Evolutionary conservation across 2,329 filamentous ascomycete species (phyloP).

Genomic region (Calonectria pauciramosa): DNA sequence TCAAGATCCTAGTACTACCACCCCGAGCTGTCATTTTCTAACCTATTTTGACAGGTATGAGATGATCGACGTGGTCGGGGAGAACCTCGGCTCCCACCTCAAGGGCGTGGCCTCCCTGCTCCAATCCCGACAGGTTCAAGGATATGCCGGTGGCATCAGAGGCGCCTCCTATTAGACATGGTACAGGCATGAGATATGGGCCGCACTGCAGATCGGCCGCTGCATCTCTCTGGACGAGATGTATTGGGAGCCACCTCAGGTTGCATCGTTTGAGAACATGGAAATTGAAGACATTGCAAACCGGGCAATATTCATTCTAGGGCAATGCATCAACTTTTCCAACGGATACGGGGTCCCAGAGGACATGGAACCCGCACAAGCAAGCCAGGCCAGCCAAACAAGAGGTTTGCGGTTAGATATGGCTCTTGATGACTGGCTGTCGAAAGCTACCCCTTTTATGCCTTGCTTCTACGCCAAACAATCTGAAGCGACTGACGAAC

Average conservation of each 20-base stretch:
- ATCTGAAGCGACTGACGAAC: background rate
- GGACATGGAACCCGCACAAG: background rate
- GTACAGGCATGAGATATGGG: background rate
- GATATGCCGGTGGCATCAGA: background rate
- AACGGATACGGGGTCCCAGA: background rate
- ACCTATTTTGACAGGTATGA: constrained; percentile 1
- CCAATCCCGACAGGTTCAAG: background rate
- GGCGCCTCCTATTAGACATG: background rate
- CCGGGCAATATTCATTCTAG: background rate
- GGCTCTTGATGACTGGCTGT: background rate
- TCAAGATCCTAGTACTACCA: background rate
- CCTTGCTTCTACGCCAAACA: background rate
- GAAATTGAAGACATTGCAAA: background rate
- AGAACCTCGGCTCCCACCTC: constrained; percentile 2
- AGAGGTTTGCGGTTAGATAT: background rate
- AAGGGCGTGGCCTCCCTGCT: background rate
- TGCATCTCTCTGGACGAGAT: background rate
- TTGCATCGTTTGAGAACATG: background rate
- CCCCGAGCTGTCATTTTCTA: background rate
- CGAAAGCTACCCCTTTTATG: background rate
- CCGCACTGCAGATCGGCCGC: background rate
- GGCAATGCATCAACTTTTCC: background rate
- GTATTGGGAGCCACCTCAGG: background rate
- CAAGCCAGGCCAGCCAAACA: background rate
- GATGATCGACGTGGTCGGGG: background rate